Evolutionary conservation across 208 protist genomes (phyloP), one percentile per base, ranked within the genome.

Genomic region (Jaenimonas drosophilae): DNA sequence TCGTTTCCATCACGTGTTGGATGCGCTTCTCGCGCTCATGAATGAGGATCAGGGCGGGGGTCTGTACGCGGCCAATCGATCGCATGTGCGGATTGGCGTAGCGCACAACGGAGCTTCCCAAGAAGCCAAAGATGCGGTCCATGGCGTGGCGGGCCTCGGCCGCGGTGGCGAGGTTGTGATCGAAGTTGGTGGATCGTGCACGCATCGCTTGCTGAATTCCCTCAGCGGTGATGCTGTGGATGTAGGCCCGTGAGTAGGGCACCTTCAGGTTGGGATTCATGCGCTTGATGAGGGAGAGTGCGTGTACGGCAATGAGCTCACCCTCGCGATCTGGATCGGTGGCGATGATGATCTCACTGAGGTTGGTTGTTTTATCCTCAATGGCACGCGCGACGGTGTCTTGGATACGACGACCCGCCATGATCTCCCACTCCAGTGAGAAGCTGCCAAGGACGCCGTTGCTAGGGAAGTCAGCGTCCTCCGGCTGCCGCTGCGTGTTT

Each of bases 261-360:
- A 87, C 65, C 19, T 64, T 66, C 3, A 88, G 47, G 20, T 88
- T 70, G 23, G 83, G 83, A 44, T 88, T 89, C 66, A 91, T 68
- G 25, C 70, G 59, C 1, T 70, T 61, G 29, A 92, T 68, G 14
- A 88, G 53, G 34, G 85, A 75, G 25, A 82, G 60, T 17, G 72
- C 74, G 67, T 95, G 87, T 32, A 89, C 78, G 7, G 87, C 87
- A 50, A 95, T 95, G 31, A 95, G 73, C 62, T 95, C 87, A 3
- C 87, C 87, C 41, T 95, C 87, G 9, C 87, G 69, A 69, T 95
- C 87, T 11, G 87, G 87, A 59, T 95, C 87, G 7, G 87, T 91
- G 19, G 87, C 87, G 48, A 95, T 57, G 51, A 95, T 91, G 54
- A 94, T 83, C 52, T 95, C 87, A n/a, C 69, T 70, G 32, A 92